phyloP scores from a whole-genome alignment of 306 rosid species.

The Medicago arabica region DNA sequence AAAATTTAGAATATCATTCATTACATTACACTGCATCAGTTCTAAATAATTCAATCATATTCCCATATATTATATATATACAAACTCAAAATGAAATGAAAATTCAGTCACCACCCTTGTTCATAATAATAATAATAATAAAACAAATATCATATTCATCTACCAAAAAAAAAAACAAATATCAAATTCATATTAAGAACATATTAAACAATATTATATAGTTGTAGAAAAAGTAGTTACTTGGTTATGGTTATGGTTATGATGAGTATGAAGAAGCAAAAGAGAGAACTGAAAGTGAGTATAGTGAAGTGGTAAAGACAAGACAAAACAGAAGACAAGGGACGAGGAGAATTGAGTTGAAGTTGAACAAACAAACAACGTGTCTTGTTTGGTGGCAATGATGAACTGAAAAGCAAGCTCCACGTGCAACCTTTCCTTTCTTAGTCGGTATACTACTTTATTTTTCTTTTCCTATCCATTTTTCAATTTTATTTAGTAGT shows the following conservation, averaged over 20 bases:
- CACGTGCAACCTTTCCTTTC: slow-evolving; percentile 26
- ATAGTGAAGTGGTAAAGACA: background rate
- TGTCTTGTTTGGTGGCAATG: slow-evolving; percentile 33
- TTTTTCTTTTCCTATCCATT: background rate
- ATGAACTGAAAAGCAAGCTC: slow-evolving; percentile 9
- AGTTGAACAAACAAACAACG: slow-evolving; percentile 3
- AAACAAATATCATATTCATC: slow-evolving; percentile 6
- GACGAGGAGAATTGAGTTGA: background rate
- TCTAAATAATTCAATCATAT: background rate
- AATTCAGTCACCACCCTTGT: background rate
- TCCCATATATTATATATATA: background rate
- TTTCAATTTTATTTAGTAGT: background rate
- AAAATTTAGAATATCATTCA: background rate
- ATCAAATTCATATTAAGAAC: background rate
- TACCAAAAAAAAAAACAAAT: no score
- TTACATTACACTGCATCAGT: background rate
- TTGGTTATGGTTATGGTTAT: no score
- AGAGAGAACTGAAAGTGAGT: slow-evolving; percentile 2
- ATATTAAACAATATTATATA: background rate
- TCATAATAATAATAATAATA: background rate
- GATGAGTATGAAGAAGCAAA: slow-evolving; percentile 25
- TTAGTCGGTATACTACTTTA: background rate
- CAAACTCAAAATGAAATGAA: background rate
- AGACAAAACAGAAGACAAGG: background rate
- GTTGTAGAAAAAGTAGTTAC: background rate